Evolutionary conservation across 169 alveolate genomes (phyloP), one percentile per base, ranked within the genome.

Genomic region (Cryptosporidium xiaoi): DNA sequence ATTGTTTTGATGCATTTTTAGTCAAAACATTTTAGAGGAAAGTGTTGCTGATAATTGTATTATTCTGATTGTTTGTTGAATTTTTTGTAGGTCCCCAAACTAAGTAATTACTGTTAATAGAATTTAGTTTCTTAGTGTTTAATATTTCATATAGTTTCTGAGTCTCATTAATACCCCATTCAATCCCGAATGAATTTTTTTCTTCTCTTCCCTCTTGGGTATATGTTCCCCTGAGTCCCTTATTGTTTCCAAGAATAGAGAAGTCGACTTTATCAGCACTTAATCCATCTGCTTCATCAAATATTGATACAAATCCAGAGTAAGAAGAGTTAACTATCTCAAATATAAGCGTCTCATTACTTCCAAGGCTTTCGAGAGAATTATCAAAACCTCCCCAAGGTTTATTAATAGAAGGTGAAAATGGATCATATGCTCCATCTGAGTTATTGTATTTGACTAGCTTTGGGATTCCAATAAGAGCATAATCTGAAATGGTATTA

Each of bases 371-470:
- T 20, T 60, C 44, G 12, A 77, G 64, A 24, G 71, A 40, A 60
- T 62, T 64, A n/a, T 77, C 87, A 60, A 77, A 77, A 0, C 87
- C 87, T 13, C 64, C 64, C 87, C 87, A 77, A 34, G 87, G 87
- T 31, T 56, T 56, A 60, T 60, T 77, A n/a, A 77, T 77, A 16
- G 87, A 77, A 31, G 87, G 87, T 27, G 87, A 60, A 40, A 77
- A 77, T 60, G 87, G 87, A 20, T 77, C 71, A 77, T 60, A 77
- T n/a, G 58, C 46, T 62, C 77, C 87, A 77, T 77, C 64, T 12
- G 44, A 13, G 48, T 24, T 55, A 60, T 60, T 46, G 27, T 34
- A 69, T 12, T 53, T 69, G 10, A 29, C 36, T 8, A 77, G 64
- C 2, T 40, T 62, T 31, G 71, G 77, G 29, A 44, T 46, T 60